Evolutionary conservation across 2,329 filamentous ascomycete genomes (phyloP), one percentile per base, ranked within the genome.

Genomic region (Neurospora crassa): DNA sequence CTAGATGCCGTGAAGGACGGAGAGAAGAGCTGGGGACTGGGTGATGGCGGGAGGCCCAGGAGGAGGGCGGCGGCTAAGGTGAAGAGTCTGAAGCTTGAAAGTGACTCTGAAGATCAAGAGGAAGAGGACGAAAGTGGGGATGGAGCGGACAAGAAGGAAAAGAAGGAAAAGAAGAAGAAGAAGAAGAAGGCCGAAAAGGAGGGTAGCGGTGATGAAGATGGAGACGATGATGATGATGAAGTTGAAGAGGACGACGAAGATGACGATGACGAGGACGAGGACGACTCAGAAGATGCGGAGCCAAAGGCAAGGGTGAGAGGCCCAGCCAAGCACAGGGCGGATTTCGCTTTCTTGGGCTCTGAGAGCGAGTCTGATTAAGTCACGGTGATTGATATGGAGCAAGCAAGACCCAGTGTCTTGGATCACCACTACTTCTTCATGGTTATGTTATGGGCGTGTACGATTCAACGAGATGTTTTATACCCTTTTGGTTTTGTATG

Each of bases 1-100:
- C 83, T 97, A 7, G 92, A 96, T 77, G 91, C 90, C 14, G 93
- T 97, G 18, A 89, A 93, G 79, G 90, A 96, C 79, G 94, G 93
- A 77, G 90, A 93, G 72, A 87, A 88, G 75, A 85, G 87, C 69
- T 97, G 94, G 94, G 95, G 95, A 1, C 80, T 82, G 47, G 80
- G 80, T 1, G 79, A 78, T 0, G 79, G 79, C 2, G 81, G 80
- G 2, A 78, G 81, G 47, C 76, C 83, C 10, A 85, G 84, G 67
- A 82, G 81, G 69, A 81, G 80, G 63, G 78, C 77, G 42, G 77
- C 78, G 12, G 53, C 53, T 1, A 63, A 63, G 29, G 53, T 63
- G 53, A 79, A 78, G 69, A 72, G 77, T 20, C 11, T 82, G n/a
- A 84, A 84, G 69, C 53, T 63, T 11, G 81, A 82, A 29, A 78